Evolutionary conservation across 1,139 yeast genomes (phyloP), one percentile per base, ranked within the genome.

Genomic region (Candida neerlandica): DNA sequence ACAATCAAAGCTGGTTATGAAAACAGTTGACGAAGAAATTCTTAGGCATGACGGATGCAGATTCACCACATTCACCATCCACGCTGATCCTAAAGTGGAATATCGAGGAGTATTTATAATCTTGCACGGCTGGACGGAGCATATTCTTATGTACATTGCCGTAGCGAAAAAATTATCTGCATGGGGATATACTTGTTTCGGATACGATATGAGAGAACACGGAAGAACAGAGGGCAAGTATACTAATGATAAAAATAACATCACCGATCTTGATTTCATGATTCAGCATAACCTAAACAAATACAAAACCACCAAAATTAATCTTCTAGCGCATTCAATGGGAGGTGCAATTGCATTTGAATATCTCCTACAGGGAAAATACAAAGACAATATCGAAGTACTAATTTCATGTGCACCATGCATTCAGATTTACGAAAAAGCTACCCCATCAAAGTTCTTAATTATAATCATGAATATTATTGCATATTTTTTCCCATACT

Each of bases 51-150:
- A 55, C 26, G 48, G 50, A 15, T 55, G 62, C 32, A 35, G 48
- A 6, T 62, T 61, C 44, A 50, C 58, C 35, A 54, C 62, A 12
- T 50, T 56, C 21, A 47, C 51, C 12, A 48, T 55, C 32, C 52
- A 53, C 1, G 53, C 57, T 1, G 16, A 26, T 1, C 26, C 46
- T 0, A 41, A 50, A 2, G 41, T 33, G 11, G 23, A 16, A 14
- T 42, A 14, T 33, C 40, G 34, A 41, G 66, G 67, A 3, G 55
- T 51, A 42, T 41, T 62, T 3, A 40, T 63, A 9, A 49, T 63
- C 7, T 43, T 62, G 5, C 67, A 63, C 49, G 67, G 67, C 2
- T 63, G 65, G 65, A 55, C 64, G 42, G 67, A 63, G 46, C 64
- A 61, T 41, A 21, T 57, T 2, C 21, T 42, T 2, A 58, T 63